phyloP scores from a whole-genome alignment of 768 basidiomycete genomes.

The Boletus tylopilopsis region DNA sequence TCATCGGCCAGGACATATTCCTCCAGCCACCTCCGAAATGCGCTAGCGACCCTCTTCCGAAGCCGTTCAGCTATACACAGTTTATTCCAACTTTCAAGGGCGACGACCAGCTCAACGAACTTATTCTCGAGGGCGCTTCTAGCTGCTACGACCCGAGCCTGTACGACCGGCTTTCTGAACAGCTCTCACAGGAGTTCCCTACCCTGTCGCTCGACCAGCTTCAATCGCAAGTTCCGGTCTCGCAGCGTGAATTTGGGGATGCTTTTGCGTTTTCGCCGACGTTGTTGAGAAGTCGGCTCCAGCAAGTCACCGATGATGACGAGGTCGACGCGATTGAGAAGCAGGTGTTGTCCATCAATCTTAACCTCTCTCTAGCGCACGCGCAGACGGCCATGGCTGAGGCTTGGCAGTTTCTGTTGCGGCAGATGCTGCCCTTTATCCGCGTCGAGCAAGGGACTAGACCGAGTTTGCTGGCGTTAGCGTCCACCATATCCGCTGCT shows the following conservation, averaged over 20 bases:
- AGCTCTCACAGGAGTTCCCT: constrained; percentile 50
- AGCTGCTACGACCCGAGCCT: constrained; percentile 71
- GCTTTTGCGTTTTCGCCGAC: constrained; percentile 68
- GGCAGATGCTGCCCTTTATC: constrained; percentile 59
- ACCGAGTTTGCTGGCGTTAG: constrained; percentile 51
- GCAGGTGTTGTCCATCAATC: constrained; percentile 69
- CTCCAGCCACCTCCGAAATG: constrained; percentile 47
- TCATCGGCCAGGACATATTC: constrained; percentile 72
- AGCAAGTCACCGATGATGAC: constrained; percentile 35
- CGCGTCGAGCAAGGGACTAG: constrained; percentile 57
- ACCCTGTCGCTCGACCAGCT: constrained; percentile 64
- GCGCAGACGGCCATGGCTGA: constrained; percentile 70
- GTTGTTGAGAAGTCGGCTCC: constrained; percentile 58
- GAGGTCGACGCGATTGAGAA: constrained; percentile 50
- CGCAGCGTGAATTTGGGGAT: constrained; percentile 77
- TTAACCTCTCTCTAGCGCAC: constrained; percentile 83
- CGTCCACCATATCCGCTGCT: constrained; percentile 59
- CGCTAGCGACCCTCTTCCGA: constrained; percentile 35
- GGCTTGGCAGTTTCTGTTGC: constrained; percentile 73
- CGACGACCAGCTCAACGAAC: constrained; percentile 61
- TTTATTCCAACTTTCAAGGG: constrained; percentile 55
- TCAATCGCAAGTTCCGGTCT: constrained; percentile 54
- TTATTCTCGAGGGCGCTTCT: constrained; percentile 64
- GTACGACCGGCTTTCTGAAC: constrained; percentile 55
- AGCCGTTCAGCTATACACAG: constrained; percentile 57